Evolutionary conservation across 306 rosid species (phyloP), one percentile per base, ranked within the genome.

Genomic region (Arachis stenosperma): DNA sequence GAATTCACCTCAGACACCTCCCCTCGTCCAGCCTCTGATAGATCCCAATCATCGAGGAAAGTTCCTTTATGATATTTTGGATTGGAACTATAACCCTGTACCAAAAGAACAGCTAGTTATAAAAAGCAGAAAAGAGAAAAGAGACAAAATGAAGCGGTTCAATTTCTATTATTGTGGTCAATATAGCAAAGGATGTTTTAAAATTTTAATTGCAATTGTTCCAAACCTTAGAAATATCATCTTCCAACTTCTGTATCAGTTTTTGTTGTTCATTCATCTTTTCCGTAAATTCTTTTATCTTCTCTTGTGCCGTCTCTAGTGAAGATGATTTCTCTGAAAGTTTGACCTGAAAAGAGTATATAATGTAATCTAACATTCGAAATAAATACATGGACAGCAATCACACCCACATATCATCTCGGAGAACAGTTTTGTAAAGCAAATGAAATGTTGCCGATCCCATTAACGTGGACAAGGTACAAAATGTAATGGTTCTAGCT

Each of bases 41-140:
- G 96, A 88, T 94, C 96, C 99, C 99, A 94, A 69, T 94, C 97
- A 70, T 91, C 97, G 77, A 87, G 89, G 56, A 90, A 83, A 75
- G 54, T 82, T 64, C 90, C 88, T 77, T 81, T 62, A 55, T 55
- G 17, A 17, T 14, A 29, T 22, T 13, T 54, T 14, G 75, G 59
- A 55, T 48, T 36, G 41, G 74, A 69, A 54, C 52, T 54, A 40
- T 54, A 69, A 14, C 74, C 74, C 74, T 69, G 64, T 54, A 54
- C 8, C 52, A 63, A 63, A 41, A 15, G 52, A 13, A 51, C 52
- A 63, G 52, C 14, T 8, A 63, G 37, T 11, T 41, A 63, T 11
- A 63, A 41, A 63, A 63, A 41, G 37, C 67, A 63, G 10, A 67
- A 15, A 52, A 22, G 50, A 62, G 17, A 51, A 41, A 44, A 30